These are phyloP conservation scores for Saccharum spontaneum DNA, from an alignment of 176 grass and related monocot species.

Conservation along the genomic window DNA sequence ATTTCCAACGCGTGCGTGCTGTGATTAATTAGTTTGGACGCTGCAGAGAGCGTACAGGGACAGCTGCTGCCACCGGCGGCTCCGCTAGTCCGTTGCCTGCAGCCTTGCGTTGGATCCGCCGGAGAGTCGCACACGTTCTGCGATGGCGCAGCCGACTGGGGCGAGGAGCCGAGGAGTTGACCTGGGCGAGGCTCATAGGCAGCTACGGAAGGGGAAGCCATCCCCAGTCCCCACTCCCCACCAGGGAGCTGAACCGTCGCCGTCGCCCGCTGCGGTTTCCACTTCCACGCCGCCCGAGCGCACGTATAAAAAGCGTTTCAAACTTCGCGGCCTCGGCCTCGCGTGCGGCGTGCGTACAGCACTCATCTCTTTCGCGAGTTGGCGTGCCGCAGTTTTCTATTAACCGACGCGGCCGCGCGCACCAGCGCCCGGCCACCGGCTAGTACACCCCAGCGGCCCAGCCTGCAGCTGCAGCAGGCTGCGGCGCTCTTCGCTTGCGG, in stretches of 20 bases:
- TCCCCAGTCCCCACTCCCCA: background rate
- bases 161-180: background rate
- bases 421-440: background rate
- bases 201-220: background rate
- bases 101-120: background rate
- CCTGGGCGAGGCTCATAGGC: background rate
- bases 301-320: constrained; percentile 10
- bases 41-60: background rate
- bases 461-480: background rate
- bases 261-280: background rate
- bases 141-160: background rate
- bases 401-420: constrained; percentile 26
- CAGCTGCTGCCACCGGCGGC: background rate
- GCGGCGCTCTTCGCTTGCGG: background rate
- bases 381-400: constrained; percentile 38
- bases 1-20: background rate
- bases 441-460: background rate
- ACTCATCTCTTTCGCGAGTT: background rate
- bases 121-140: background rate
- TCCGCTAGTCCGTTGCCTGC: background rate
- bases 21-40: background rate
- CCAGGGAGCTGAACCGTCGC: background rate
- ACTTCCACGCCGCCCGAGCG: background rate
- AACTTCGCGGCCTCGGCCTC: background rate
- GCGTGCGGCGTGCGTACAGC: background rate